phyloP scores from a whole-genome alignment of 139 green algal species.

The Raphidocelis subcapitata region DNA sequence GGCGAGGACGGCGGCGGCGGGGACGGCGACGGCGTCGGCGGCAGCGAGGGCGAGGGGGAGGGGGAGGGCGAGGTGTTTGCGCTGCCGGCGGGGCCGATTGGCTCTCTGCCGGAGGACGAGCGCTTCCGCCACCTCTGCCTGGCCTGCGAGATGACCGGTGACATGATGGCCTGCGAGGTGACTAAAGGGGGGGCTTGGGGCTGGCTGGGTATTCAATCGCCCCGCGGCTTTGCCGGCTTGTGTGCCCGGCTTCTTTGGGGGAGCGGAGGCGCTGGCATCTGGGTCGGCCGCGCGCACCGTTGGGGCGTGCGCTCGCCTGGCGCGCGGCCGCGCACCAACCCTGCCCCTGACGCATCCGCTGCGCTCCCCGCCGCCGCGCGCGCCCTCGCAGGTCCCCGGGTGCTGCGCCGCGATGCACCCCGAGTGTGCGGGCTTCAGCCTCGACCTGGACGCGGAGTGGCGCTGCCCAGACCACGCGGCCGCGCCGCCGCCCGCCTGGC shows the following conservation, averaged over 20 bases:
- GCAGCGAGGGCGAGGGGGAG: neutral
- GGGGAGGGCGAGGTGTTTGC: neutral
- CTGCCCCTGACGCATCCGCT: too few relatives aligned
- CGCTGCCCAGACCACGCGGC: conserved; percentile 18
- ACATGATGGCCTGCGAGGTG: too few relatives aligned
- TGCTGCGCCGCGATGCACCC: conserved; percentile 25
- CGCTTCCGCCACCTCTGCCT: conserved; percentile 8
- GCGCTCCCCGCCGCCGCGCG: neutral
- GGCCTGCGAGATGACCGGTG: neutral
- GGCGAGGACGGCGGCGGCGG: neutral
- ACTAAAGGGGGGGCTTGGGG: too few relatives aligned
- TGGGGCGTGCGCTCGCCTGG: too few relatives aligned
- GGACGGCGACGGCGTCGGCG: neutral
- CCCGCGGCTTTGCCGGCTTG: too few relatives aligned
- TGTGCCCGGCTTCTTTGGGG: too few relatives aligned
- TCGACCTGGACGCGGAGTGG: conserved; percentile 2
- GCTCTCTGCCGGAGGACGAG: too few relatives aligned
- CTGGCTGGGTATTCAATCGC: too few relatives aligned
- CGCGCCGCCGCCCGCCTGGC: neutral
- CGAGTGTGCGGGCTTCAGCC: conserved; percentile 11
- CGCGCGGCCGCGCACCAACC: neutral
- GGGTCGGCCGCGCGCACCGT: too few relatives aligned
- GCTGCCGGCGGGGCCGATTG: conserved; percentile 6
- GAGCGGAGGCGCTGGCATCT: too few relatives aligned
- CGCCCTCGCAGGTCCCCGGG: conserved; percentile 1